A percentile compares a stretch with the other conserved stretches of the same genome.
Evolutionary conservation across 352 stramenopile species (phyloP).

Genomic region (Peronospora tabacina): DNA sequence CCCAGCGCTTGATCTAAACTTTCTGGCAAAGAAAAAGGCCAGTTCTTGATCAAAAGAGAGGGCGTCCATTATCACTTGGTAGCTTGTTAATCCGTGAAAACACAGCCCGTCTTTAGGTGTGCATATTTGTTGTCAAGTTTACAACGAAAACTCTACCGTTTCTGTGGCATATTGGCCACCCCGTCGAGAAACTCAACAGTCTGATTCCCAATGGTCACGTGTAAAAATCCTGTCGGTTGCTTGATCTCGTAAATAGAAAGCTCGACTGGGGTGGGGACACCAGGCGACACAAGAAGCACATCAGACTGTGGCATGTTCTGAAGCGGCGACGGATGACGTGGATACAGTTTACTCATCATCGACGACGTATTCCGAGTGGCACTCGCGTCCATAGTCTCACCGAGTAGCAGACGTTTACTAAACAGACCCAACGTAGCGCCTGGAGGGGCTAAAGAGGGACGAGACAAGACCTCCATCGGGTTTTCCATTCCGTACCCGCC

Average conservation of each 20-base stretch:
- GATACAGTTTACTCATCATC: conserved; percentile 58
- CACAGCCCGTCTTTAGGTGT: conserved; percentile 23
- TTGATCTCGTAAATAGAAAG: conserved; percentile 84
- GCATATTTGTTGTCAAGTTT: conserved; percentile 25
- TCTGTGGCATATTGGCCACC: conserved; percentile 76
- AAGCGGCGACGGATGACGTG: conserved; percentile 42
- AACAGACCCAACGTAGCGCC: conserved; percentile 34
- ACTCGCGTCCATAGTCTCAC: conserved; percentile 15
- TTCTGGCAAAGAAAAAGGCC: not conserved
- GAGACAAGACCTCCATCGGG: conserved; percentile 27
- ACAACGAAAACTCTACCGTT: conserved; percentile 39
- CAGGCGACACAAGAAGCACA: conserved; percentile 56
- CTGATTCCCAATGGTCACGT: conserved; percentile 76
- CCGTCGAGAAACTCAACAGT: conserved; percentile 78
- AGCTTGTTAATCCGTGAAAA: conserved; percentile 18
- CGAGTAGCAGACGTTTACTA: conserved; percentile 31
- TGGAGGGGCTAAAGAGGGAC: conserved; percentile 30
- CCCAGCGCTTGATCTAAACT: conserved; percentile 14
- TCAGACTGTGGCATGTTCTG: conserved; percentile 35
- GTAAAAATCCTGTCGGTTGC: conserved; percentile 69
- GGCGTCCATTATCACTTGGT: conserved; percentile 19
- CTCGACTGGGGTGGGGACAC: conserved; percentile 62
- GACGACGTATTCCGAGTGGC: conserved; percentile 43
- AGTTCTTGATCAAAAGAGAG: conserved; percentile 14
- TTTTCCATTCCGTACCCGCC: conserved; percentile 39